phyloP scores from a whole-genome alignment of 1,139 yeast genomes.

The Yamadazyma atlantica region DNA sequence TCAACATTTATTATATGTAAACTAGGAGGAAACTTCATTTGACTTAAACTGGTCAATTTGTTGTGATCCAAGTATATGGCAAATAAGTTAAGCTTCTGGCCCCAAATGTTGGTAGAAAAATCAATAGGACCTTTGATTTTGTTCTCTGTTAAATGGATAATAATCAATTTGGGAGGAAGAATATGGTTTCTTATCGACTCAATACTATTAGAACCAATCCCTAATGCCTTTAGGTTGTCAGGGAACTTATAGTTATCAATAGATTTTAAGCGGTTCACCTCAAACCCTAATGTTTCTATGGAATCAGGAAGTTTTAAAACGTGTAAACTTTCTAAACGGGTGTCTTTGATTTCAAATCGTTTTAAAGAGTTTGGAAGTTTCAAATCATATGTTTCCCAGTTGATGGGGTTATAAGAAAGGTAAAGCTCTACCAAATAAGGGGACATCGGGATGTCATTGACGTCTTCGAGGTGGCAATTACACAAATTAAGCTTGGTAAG shows the following conservation, averaged over 20 bases:
- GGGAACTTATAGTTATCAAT: slow-evolving; percentile 24
- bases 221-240: slow-evolving; percentile 16
- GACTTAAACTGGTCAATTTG: slow-evolving; percentile 12
- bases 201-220: slow-evolving; percentile 23
- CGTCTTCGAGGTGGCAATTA: background rate
- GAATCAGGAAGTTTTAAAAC: slow-evolving; percentile 19
- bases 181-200: slow-evolving; percentile 12
- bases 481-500: background rate
- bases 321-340: slow-evolving; percentile 18
- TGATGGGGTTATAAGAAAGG: slow-evolving; percentile 25
- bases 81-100: slow-evolving; percentile 16
- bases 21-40: slow-evolving; percentile 18
- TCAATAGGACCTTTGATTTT: slow-evolving; percentile 15
- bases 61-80: slow-evolving; percentile 22
- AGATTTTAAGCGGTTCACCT: slow-evolving; percentile 21
- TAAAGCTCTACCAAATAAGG: slow-evolving; percentile 13
- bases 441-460: background rate
- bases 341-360: slow-evolving; percentile 19
- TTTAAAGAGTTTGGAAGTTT: slow-evolving; percentile 16
- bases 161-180: slow-evolving; percentile 18
- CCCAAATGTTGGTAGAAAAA: slow-evolving; percentile 16
- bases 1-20: slow-evolving; percentile 22
- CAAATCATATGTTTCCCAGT: slow-evolving; percentile 16
- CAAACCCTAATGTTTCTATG: slow-evolving; percentile 19
- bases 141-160: slow-evolving; percentile 26